These are phyloP conservation scores for Daedalea quercina DNA, from an alignment of 768 basidiomycete genomes.

Conservation along the genomic window DNA sequence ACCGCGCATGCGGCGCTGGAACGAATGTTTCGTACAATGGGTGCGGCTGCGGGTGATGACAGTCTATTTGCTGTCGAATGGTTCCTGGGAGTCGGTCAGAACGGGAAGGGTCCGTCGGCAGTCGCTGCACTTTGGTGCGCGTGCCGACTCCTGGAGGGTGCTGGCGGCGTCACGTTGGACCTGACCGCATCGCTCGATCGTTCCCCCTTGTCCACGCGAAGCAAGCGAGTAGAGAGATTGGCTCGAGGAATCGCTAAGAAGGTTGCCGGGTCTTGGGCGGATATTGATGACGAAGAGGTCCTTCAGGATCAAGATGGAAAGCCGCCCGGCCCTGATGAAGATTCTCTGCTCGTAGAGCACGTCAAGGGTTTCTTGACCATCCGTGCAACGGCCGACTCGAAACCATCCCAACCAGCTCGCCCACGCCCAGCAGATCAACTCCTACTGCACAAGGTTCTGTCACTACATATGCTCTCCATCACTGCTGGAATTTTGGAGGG, in stretches of 20 bases:
- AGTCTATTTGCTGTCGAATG: constrained; percentile 80
- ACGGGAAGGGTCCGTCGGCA: constrained; percentile 37
- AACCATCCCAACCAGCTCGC: constrained; percentile 9
- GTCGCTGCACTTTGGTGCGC: constrained; percentile 85
- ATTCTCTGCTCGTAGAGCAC: constrained; percentile 47
- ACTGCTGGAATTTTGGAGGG: constrained; percentile 65
- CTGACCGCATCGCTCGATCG: constrained; percentile 14
- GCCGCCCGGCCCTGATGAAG: constrained; percentile 24
- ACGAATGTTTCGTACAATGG: constrained; percentile 69
- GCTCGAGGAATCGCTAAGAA: constrained; percentile 54
- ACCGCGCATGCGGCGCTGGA: constrained; percentile 50
- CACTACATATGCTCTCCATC: constrained; percentile 70
- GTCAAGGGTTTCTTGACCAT: constrained; percentile 60
- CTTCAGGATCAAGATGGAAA: constrained; percentile 14
- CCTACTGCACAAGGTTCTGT: constrained; percentile 61
- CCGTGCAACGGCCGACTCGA: constrained; percentile 29
- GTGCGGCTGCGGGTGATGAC: constrained; percentile 58
- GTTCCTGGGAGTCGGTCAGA: constrained; percentile 52
- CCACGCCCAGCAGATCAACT: constrained; percentile 38
- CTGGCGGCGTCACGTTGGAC: constrained; percentile 41
- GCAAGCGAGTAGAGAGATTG: constrained; percentile 56
- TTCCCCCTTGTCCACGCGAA: constrained; percentile 15
- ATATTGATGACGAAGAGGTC: constrained; percentile 26
- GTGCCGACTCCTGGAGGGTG: constrained; percentile 68
- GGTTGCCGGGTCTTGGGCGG: constrained; percentile 70